Evolutionary conservation across 495 filamentous ascomycete species (phyloP), one percentile per base, ranked within the genome.

Genomic region (Articulospora tetracladia): DNA sequence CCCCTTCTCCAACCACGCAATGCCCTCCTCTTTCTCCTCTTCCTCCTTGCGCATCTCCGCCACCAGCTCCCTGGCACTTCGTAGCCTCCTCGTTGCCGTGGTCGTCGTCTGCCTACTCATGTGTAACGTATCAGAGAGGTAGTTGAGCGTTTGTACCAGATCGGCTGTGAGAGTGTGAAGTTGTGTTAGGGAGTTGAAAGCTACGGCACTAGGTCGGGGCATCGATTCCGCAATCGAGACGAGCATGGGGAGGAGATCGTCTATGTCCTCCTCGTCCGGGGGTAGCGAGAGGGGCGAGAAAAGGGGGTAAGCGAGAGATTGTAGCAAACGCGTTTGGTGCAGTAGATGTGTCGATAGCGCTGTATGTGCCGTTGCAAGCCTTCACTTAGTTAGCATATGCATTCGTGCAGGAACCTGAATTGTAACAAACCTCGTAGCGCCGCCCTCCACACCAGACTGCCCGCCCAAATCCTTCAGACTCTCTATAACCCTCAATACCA

Each of bases 91-190:
- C 3, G 87, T 85, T 12, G 94, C 94, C 0, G 85, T 86, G 1
- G 85, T 86, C 1, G 89, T 92, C 0, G 89, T 86, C 69, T 98
- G 94, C 2, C 91, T 83, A n/a, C 85, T 88, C 86, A 97, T 96
- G 72, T 98, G 93, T 22, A 98, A 79, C 0, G 90, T 92, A 70
- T 98, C 94, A n/a, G 88, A 88, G 7, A 98, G 79, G 64, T 89
- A 84, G 59, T 89, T 89, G 47, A 98, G 86, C 1, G 90, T 87
- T 55, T 86, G 79, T 28, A 90, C 84, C 17, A 97, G 81, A 44
- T 94, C 91, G 24, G 85, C 73, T 0, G 92, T 96, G 27, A 85
- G 76, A n/a, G 78, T 67, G 66, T 86, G 84, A 11, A 92, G 74
- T 32, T 78, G 77, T 30, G 77, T 72, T 46, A 89, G 72, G 20